phyloP scores from a whole-genome alignment of 2,329 filamentous ascomycete genomes.

The Niveomyces coronatus region DNA sequence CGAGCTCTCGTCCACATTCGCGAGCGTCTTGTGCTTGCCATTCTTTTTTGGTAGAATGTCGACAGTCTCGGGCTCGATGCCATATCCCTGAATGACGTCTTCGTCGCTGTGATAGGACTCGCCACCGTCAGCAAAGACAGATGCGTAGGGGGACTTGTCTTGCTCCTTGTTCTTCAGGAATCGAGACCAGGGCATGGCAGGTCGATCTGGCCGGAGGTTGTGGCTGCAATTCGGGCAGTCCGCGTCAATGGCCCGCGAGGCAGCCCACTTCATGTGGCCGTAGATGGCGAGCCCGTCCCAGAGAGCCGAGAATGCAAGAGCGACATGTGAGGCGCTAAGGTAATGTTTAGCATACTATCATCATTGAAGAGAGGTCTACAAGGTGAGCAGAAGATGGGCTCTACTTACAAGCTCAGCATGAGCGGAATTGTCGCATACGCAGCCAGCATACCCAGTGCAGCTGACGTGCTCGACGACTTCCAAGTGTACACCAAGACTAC shows the following conservation, averaged over 20 bases:
- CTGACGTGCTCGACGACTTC: constrained; percentile 18
- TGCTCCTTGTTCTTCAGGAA: constrained; percentile 12
- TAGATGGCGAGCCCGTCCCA: constrained; percentile 30
- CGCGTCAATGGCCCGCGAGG: constrained; percentile 27
- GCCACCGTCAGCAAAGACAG: constrained; percentile 9
- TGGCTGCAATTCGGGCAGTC: constrained; percentile 31
- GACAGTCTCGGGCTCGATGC: constrained; percentile 2
- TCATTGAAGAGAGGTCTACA: background rate
- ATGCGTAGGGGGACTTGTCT: background rate
- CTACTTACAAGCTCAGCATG: constrained; percentile 29
- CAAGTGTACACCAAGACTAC: constrained; percentile 31
- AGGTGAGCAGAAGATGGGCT: background rate
- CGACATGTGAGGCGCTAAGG: constrained; percentile 28
- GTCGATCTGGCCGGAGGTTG: constrained; percentile 27
- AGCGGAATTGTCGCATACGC: constrained; percentile 33
- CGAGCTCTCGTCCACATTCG: constrained; percentile 4
- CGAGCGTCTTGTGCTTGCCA: constrained; percentile 1
- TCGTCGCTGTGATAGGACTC: constrained; percentile 5
- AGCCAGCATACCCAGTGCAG: constrained; percentile 29
- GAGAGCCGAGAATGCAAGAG: constrained; percentile 26
- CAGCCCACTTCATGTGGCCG: constrained; percentile 27
- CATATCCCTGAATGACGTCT: background rate
- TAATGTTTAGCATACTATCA: no score
- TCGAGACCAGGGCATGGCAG: constrained; percentile 25
- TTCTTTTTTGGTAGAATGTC: constrained; percentile 6